Conservation (phyloP, 306 rosid species). For the Cucurbita argyrosperma region DNA sequence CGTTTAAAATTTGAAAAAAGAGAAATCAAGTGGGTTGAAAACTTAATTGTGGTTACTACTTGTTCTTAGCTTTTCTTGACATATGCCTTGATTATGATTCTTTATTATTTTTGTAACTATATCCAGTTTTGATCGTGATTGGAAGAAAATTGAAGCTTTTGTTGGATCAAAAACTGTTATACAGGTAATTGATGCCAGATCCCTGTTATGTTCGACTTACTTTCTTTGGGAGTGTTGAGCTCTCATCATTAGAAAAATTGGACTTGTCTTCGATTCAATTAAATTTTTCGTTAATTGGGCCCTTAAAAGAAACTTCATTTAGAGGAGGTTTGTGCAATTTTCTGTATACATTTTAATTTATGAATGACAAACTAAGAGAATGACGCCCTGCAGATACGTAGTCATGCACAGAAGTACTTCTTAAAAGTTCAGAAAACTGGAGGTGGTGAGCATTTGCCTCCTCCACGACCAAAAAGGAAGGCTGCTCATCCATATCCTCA, state of each 20-base stretch:
- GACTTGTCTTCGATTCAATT: neutral
- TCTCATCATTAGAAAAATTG: neutral
- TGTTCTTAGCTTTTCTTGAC: neutral
- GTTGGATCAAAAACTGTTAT: slow-evolving; percentile 89
- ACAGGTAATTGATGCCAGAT: slow-evolving; percentile 40
- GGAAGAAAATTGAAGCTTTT: slow-evolving; percentile 99
- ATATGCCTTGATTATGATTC: neutral
- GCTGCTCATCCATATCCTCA: slow-evolving; percentile 97
- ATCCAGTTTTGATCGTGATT: slow-evolving; percentile 89
- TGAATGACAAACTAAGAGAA: neutral
- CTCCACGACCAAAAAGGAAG: slow-evolving; percentile 94
- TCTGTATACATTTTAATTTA: neutral
- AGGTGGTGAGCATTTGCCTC: slow-evolving; percentile 83
- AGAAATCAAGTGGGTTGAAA: neutral
- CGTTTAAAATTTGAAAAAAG: neutral
- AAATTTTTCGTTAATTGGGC: neutral
- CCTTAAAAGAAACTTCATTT: neutral
- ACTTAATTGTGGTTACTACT: neutral
- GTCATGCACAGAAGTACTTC: slow-evolving; percentile 96
- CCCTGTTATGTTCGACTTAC: neutral
- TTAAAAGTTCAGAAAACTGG: slow-evolving; percentile 92
- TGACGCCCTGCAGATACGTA: slow-evolving; percentile 50
- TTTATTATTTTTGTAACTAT: neutral
- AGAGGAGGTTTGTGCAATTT: neutral
- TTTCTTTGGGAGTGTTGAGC: neutral